These are phyloP conservation scores for Vaccinium corymbosum DNA, from an alignment of 148 eudicot species.

Conservation along the genomic window DNA sequence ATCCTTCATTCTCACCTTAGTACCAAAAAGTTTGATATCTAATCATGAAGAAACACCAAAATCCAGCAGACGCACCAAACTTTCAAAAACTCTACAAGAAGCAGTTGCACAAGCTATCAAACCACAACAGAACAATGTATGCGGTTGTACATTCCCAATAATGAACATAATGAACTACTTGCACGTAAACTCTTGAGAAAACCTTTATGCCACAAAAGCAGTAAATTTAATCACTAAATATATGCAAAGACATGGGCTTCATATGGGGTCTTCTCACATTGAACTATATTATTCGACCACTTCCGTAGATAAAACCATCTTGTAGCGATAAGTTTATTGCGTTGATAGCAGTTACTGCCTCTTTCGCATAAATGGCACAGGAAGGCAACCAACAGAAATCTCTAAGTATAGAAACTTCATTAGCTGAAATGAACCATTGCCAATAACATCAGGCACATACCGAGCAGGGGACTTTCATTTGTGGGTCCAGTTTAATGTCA, in stretches of 20 bases:
- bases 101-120: background rate
- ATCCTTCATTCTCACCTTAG: background rate
- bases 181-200: background rate
- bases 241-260: background rate
- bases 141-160: background rate
- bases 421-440: conserved; percentile 11
- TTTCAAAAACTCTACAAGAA: background rate
- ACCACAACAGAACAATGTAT: background rate
- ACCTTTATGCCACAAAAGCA: background rate
- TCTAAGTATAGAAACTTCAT: background rate
- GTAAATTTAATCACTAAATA: background rate
- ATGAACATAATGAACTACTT: background rate
- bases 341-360: background rate
- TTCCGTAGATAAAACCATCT: background rate
- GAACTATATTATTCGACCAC: background rate
- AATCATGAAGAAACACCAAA: background rate
- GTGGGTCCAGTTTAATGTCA: conserved; percentile 69
- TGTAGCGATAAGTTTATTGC: background rate
- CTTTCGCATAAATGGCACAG: background rate
- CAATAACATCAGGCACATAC: conserved; percentile 34
- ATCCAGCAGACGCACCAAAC: background rate
- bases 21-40: background rate
- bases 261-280: background rate
- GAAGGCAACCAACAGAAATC: background rate
- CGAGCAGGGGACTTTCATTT: conserved; percentile 94